Percentiles rank a stretch among this genome's conserved stretches.
phyloP scores from a whole-genome alignment of 2,329 filamentous ascomycete species.

The Diplodia sapinea region DNA sequence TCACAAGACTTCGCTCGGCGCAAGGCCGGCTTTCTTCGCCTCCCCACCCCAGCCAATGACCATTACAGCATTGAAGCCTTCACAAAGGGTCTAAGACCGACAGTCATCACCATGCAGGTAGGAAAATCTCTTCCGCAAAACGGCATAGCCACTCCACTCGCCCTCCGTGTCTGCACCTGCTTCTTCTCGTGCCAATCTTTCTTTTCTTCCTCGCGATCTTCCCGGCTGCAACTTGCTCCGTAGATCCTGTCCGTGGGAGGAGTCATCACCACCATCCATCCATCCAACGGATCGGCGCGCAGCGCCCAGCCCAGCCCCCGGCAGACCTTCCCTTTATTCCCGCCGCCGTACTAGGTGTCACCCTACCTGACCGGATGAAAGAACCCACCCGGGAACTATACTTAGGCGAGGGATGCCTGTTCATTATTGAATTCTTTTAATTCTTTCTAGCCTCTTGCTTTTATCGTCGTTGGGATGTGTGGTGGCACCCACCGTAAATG shows the following conservation, averaged over 20 bases:
- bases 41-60: background rate
- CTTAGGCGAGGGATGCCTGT: slow-evolving; percentile 7
- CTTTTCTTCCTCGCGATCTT: background rate
- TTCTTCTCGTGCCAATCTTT: too few relatives aligned
- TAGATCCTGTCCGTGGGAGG: too few relatives aligned
- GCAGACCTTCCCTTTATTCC: slow-evolving; percentile 1
- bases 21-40: background rate
- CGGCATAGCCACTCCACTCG: slow-evolving; percentile 13
- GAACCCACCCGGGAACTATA: too few relatives aligned
- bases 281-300: slow-evolving; percentile 5
- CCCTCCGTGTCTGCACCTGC: background rate
- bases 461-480: background rate
- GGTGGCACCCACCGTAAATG: background rate
- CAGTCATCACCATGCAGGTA: background rate
- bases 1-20: background rate
- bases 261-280: background rate
- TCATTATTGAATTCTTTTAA: background rate
- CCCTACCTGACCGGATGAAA: background rate
- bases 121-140: background rate
- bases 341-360: background rate
- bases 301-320: background rate
- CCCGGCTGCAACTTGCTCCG: background rate
- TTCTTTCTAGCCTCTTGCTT: background rate
- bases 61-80: background rate
- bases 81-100: background rate